Base-by-base conservation (phyloP, 2,329 filamentous ascomycete genomes). In the Pestalotiopsis fici region DNA sequence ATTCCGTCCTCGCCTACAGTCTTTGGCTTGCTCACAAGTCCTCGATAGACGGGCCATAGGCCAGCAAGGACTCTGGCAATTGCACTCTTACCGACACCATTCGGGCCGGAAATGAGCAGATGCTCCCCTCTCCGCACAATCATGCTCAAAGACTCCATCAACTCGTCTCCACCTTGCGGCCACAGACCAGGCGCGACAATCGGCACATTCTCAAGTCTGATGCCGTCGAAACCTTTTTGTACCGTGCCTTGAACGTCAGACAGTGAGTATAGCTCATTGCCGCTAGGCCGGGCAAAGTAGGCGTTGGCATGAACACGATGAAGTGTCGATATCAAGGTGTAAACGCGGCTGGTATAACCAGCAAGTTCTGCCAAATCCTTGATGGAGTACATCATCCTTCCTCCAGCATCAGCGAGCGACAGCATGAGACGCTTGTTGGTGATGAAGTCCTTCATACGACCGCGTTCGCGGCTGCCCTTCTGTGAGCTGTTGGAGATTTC, bases 311-410 rank as follows among this genome's bases (percentile, higher is more conserved):
- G 95, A 1, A 97, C 95, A 37, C 96, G 90, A 76, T 99, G 96
- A 28, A 99, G 87, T 0, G 96, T 97, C 57, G 94, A 95, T 75
- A 99, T 97, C 54, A 99, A 86, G 12, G 94, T 97, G 82, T 98
- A 99, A 13, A 99, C 95, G 57, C 96, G 90, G 67, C 94, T 97
- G 0, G 96, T 99, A 82, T 98, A 97, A 25, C 96, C 96, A 4
- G 96, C 96, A 39, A 99, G 85, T 78, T 99, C 96, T 1, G 95
- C 95, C 43, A 99, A 88, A 76, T 99, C 97, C 81, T 99, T 99
- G 84, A 99, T 97, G 69, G 93, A 96, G 83, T 99, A 99, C 96
- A 99, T 99, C 94, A 99, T 98, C 59, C 96, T 89, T 28, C 95
- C 95, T 68, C 96, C 96, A 1, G 96, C 96, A 80, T 99, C 96